Evolutionary conservation across 495 filamentous ascomycete genomes (phyloP).

Genomic region (Penicillium desertorum): DNA sequence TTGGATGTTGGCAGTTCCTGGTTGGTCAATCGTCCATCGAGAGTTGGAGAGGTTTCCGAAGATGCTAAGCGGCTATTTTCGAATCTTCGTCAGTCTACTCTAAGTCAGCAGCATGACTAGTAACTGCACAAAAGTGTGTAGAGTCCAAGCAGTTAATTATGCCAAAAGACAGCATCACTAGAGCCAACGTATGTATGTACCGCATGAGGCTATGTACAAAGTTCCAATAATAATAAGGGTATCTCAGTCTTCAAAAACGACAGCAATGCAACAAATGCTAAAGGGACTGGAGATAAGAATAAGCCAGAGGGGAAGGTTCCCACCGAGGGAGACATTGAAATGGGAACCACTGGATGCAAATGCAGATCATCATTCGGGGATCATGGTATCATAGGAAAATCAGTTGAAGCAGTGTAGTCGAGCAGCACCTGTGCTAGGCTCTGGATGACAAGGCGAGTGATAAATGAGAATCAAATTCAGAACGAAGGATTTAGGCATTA

Average conservation of each 20-base stretch:
- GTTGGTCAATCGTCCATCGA: no score
- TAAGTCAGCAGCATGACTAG: neutral
- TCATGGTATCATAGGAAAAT: conserved; percentile 17
- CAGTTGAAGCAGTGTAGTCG: neutral
- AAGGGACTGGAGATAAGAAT: conserved; percentile 1
- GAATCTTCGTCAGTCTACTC: neutral
- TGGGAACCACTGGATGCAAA: conserved; percentile 7
- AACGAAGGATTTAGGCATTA: conserved; percentile 1
- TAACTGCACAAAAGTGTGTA: neutral
- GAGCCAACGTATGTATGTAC: neutral
- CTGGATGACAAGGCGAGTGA: neutral
- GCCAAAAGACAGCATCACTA: neutral
- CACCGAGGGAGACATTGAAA: neutral
- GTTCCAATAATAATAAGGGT: conserved; percentile 5
- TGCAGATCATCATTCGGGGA: conserved; percentile 11
- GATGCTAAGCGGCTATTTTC: no score
- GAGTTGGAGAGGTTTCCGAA: no score
- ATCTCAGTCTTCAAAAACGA: conserved; percentile 6
- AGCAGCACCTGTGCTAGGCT: conserved; percentile 10
- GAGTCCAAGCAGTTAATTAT: neutral
- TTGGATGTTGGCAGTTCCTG: no score
- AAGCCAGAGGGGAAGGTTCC: neutral
- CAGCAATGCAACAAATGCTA: conserved; percentile 7
- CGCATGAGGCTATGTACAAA: conserved; percentile 1
- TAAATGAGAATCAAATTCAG: neutral